Conservation (phyloP, 306 rosid genomes). For the Lathyrus tuberosus region DNA sequence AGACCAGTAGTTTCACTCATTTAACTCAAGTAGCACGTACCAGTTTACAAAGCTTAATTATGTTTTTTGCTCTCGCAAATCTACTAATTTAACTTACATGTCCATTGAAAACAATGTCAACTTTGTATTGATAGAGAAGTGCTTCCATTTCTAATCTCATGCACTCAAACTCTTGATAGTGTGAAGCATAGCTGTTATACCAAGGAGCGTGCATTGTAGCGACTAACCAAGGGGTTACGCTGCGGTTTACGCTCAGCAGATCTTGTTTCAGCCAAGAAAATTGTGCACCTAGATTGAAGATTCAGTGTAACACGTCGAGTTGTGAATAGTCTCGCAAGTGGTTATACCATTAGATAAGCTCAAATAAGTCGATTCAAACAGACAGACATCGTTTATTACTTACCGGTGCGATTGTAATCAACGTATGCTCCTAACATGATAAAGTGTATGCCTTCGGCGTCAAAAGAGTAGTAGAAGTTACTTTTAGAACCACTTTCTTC, state of each 20-base stretch:
- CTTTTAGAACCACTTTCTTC: constrained; percentile 74
- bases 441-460: constrained; percentile 86
- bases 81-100: constrained; percentile 66
- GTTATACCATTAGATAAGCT: no score
- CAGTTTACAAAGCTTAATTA: no score
- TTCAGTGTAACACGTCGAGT: constrained; percentile 7
- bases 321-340: neutral
- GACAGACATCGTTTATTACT: constrained; percentile 40
- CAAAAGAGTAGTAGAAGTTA: constrained; percentile 81
- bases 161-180: constrained; percentile 92
- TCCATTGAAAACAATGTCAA: constrained; percentile 79
- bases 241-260: constrained; percentile 55
- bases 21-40: no score
- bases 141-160: constrained; percentile 96
- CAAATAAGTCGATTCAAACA: no score
- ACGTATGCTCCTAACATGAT: constrained; percentile 88
- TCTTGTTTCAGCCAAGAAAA: constrained; percentile 79
- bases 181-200: constrained; percentile 90
- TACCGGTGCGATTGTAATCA: constrained; percentile 81
- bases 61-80: no score
- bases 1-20: no score
- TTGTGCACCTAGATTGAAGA: constrained; percentile 69
- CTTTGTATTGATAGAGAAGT: constrained; percentile 65
- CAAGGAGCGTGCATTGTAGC: constrained; percentile 92
- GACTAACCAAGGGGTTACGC: constrained; percentile 79